Conservation (phyloP, 805 yeast genomes). For the Hanseniaspora lachancei region DNA sequence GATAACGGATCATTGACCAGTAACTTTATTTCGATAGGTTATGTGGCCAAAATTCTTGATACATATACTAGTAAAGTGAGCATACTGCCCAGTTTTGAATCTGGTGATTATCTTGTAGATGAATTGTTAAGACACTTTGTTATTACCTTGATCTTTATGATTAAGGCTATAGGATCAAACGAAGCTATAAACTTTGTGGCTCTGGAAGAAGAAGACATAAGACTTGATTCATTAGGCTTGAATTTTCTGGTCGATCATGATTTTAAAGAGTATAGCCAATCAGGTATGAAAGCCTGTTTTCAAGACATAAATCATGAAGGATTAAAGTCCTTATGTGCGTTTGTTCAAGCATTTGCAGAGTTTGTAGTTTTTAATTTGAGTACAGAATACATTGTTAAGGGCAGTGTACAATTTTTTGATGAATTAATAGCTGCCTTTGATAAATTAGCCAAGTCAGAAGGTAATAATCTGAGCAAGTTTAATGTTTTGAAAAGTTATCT, state of each 20-base stretch:
- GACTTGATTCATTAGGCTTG: constrained; percentile 15
- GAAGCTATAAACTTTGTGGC: constrained; percentile 46
- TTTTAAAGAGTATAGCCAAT: constrained; percentile 12
- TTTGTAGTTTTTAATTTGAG: background rate
- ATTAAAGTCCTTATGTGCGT: background rate
- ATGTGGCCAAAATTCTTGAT: constrained; percentile 47
- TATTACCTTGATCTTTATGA: constrained; percentile 41
- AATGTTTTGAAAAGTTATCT: background rate
- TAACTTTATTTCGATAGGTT: constrained; percentile 62
- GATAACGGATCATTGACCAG: constrained; percentile 55
- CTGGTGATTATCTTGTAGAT: constrained; percentile 31
- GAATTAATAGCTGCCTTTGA: background rate
- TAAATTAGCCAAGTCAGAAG: background rate
- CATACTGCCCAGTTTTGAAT: constrained; percentile 15
- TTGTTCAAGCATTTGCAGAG: background rate
- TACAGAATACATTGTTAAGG: background rate
- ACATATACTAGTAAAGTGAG: constrained; percentile 26
- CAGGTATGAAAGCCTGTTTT: background rate
- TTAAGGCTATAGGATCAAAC: constrained; percentile 33
- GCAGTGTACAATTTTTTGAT: background rate
- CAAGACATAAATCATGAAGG: background rate
- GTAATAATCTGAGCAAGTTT: background rate
- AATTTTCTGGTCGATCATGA: constrained; percentile 12
- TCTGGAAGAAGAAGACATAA: constrained; percentile 62
- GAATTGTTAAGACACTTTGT: constrained; percentile 39